phyloP scores from a whole-genome alignment of 257 asterid species.

The Solanum sejunctum region DNA sequence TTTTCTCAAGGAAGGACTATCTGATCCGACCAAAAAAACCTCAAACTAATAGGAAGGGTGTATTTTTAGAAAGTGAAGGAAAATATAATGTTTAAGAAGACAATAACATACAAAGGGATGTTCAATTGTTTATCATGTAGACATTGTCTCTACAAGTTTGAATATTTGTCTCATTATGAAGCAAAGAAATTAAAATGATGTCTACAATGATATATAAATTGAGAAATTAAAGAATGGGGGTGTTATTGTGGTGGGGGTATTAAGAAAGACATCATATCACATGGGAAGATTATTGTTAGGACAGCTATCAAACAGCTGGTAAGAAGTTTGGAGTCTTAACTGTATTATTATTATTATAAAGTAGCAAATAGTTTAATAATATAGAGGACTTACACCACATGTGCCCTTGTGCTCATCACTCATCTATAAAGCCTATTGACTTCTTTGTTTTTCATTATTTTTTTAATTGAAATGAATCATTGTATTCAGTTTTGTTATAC shows the following conservation, averaged over 20 bases:
- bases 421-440: background rate
- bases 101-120: background rate
- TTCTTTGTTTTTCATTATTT: background rate
- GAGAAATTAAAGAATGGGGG: background rate
- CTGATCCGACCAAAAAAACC: background rate
- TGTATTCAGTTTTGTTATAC: accelerated
- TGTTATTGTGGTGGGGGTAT: background rate
- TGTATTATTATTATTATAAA: conserved; percentile 27
- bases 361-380: conserved; percentile 27
- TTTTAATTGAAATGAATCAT: background rate
- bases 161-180: background rate
- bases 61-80: background rate
- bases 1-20: background rate
- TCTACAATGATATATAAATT: background rate
- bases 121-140: background rate
- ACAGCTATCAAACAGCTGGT: conserved; percentile 84
- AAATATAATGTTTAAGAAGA: background rate
- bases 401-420: conserved; percentile 44
- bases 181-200: background rate
- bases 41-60: background rate
- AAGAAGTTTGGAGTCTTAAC: conserved; percentile 58
- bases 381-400: conserved; percentile 69
- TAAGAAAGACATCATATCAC: conserved; percentile 59
- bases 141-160: background rate
- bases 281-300: conserved; percentile 66